Base-by-base conservation (phyloP, 2,329 filamentous ascomycete genomes). In the Colletotrichum simmondsii region DNA sequence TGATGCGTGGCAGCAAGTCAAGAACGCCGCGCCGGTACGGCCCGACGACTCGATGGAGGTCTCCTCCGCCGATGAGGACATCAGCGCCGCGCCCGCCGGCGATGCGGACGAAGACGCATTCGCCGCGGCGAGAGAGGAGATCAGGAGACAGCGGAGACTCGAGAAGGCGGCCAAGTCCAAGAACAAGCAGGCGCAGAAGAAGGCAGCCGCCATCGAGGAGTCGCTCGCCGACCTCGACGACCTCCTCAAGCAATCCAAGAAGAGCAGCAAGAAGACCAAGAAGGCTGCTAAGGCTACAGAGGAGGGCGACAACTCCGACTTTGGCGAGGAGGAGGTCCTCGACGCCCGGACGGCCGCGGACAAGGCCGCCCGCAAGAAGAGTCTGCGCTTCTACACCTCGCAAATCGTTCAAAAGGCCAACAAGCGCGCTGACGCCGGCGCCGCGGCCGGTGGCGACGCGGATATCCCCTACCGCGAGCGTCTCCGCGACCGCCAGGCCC, bases 351-450 rank as follows among this genome's bases (percentile, higher is more conserved):
- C 96, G 73, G 93, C 94, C 1, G 94, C 93, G 54, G 94, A 97
- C 78, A 99, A 99, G 84, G 94, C 92, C 0, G 90, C 91, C 72
- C 94, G 94, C 82, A 98, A 97, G 88, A 98, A 97, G 87, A 95
- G 91, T 75, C 89, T 99, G 71, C 93, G 95, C 75, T 99, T 99
- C 87, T 99, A 99, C 88, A 98, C 97, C 2, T 98, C 95, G 3
- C 97, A 99, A 81, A 97, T 99, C 76, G 93, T 94, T 32, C 96
- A 98, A 81, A 98, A 98, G 84, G 92, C 94, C 69, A 97, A 95
- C 85, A 95, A 94, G 81, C 94, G 94, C 68, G 91, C 92, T 6
- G 91, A 88, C 37, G 93, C 92, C 52, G 92, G 93, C 54, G 90
- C 92, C 74, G 92, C 94, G 71, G 90, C 92, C 1, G 94, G 94